Conservation (phyloP, 371 early-diverging fungal species). For the Mortierella sp. region DNA sequence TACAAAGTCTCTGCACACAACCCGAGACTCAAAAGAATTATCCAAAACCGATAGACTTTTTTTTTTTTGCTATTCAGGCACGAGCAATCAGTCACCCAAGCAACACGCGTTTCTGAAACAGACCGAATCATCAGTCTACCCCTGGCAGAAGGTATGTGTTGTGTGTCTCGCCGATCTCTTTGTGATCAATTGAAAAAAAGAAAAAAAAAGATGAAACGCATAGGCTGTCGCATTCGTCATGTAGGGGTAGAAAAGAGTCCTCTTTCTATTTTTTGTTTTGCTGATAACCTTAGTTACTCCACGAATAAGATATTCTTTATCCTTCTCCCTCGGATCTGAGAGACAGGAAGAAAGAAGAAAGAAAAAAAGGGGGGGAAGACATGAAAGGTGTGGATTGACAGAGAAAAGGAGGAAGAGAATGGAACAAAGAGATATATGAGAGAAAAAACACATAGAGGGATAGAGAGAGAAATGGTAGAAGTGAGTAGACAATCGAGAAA, state of each 20-base stretch:
- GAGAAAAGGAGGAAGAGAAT: not conserved
- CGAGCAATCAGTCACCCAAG: not conserved
- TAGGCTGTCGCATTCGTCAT: not conserved
- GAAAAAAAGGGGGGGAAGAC: no score
- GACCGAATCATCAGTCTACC: not conserved
- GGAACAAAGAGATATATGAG: slow-evolving; percentile 7
- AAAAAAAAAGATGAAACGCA: not conserved
- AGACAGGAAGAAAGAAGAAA: no score
- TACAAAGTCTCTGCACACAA: not conserved
- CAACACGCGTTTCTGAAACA: slow-evolving; percentile 2
- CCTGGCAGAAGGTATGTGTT: not conserved
- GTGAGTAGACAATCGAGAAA: not conserved
- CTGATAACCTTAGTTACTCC: not conserved
- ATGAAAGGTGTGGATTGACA: not conserved
- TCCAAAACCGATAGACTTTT: not conserved
- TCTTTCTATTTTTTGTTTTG: not conserved
- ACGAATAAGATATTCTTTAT: not conserved
- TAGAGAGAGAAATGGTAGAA: not conserved
- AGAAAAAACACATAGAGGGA: not conserved
- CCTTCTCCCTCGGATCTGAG: not conserved
- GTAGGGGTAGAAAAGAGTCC: not conserved
- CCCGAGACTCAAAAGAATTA: not conserved
- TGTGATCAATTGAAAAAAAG: no score
- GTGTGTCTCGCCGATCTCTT: not conserved
- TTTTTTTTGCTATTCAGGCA: no score